phyloP scores from a whole-genome alignment of 2,329 filamentous ascomycete genomes.

The Elsinoe necatrix region DNA sequence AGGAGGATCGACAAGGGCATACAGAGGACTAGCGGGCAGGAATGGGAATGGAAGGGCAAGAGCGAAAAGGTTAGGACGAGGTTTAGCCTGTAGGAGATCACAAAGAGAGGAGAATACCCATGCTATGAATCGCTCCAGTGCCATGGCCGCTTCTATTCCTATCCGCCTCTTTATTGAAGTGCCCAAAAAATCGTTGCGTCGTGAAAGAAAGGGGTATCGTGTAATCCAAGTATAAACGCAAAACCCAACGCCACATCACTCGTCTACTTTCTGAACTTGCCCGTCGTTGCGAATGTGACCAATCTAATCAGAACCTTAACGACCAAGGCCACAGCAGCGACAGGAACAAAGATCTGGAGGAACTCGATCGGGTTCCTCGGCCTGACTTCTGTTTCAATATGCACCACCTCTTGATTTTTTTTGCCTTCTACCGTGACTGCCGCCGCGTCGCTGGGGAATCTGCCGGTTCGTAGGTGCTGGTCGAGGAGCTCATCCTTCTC shows the following conservation, averaged over 20 bases:
- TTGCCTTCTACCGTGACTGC: constrained; percentile 28
- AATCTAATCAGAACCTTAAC: constrained; percentile 27
- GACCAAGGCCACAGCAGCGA: constrained; percentile 30
- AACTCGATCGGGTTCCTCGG: constrained; percentile 34
- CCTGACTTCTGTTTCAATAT: constrained; percentile 41
- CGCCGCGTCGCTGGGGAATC: constrained; percentile 64
- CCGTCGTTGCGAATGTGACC: constrained; percentile 21
- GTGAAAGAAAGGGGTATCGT: constrained; percentile 12
- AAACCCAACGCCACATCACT: not conserved
- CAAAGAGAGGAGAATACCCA: not conserved
- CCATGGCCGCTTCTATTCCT: not conserved
- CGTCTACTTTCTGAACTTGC: constrained; percentile 1
- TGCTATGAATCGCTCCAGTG: not conserved
- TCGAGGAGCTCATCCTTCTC: constrained; percentile 88
- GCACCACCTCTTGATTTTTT: constrained; percentile 31
- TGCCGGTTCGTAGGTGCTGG: constrained; percentile 60
- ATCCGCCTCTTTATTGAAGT: not conserved
- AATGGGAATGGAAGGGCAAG: constrained; percentile 94
- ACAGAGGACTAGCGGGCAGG: constrained; percentile 63
- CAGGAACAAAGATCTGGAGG: constrained; percentile 37
- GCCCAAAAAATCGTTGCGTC: not conserved
- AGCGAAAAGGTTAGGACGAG: constrained; percentile 92
- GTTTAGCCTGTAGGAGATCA: constrained; percentile 64
- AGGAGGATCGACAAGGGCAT: constrained; percentile 87
- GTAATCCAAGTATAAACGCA: not conserved